A percentile compares a stretch with the other conserved stretches of the same genome.
These are phyloP conservation scores for Mortierella alpina DNA, from an alignment of 192 early-diverging fungal species.

Conservation along the genomic window DNA sequence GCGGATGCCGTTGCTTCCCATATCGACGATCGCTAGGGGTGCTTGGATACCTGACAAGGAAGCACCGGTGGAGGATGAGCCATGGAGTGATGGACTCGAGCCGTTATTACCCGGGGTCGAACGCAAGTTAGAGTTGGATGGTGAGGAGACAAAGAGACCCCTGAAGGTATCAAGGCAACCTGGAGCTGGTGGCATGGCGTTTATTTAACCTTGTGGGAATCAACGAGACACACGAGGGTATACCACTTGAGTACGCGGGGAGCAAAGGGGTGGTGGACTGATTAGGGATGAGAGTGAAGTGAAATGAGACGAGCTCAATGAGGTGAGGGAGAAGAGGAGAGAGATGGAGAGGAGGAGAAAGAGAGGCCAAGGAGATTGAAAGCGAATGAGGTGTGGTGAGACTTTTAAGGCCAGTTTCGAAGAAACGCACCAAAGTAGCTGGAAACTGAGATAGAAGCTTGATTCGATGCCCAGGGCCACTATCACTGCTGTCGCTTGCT, in stretches of 20 bases:
- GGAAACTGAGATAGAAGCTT: neutral
- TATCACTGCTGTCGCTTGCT: no score
- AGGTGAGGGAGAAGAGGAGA: neutral
- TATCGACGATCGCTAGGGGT: constrained; percentile 63
- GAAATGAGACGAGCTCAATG: neutral
- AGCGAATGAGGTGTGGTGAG: neutral
- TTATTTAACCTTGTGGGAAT: neutral
- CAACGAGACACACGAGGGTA: neutral
- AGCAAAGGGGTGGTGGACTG: no score
- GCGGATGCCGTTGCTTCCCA: constrained; percentile 71
- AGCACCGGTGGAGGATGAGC: neutral
- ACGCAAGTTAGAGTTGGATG: neutral
- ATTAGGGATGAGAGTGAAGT: neutral
- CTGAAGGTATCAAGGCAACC: constrained; percentile 39
- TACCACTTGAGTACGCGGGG: no score
- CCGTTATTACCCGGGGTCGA: neutral
- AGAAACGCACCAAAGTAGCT: neutral
- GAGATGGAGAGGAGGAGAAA: neutral
- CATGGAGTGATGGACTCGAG: neutral
- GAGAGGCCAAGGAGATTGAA: neutral
- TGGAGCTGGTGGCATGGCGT: constrained; percentile 14
- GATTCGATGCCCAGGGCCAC: no score
- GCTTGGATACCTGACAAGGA: constrained; percentile 31
- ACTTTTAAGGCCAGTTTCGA: neutral
- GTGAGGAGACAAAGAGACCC: constrained; percentile 16